A percentile compares a stretch with the other conserved stretches of the same genome.
These are phyloP conservation scores for Starmerella asiatica DNA, from an alignment of 805 yeast genomes.

Conservation along the genomic window DNA sequence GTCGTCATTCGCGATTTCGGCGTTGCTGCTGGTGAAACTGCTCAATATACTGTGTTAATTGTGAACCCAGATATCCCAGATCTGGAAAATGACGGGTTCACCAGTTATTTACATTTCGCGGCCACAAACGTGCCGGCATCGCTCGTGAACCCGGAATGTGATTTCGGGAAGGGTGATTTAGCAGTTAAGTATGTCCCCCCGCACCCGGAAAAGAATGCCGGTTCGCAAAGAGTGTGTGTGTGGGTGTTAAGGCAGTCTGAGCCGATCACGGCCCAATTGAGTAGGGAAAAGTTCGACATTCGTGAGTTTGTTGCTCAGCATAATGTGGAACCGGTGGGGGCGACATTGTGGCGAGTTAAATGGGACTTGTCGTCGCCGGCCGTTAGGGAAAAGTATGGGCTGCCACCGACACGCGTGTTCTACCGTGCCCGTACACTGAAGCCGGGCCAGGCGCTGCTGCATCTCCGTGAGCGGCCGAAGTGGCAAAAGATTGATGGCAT, in stretches of 20 bases:
- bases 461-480: slow-evolving; percentile 19
- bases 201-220: slow-evolving; percentile 76
- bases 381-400: slow-evolving; percentile 60
- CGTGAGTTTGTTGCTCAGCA: slow-evolving; percentile 48
- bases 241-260: slow-evolving; percentile 77
- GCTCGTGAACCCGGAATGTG: slow-evolving; percentile 44
- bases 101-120: slow-evolving; percentile 66
- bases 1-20: slow-evolving; percentile 65
- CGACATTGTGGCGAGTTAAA: slow-evolving; percentile 75
- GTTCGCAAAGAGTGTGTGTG: slow-evolving; percentile 65
- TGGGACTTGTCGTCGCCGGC: slow-evolving; percentile 57
- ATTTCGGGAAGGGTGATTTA: slow-evolving; percentile 28
- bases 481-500: slow-evolving; percentile 19
- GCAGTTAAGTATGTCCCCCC: slow-evolving; percentile 62
- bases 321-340: slow-evolving; percentile 67
- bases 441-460: slow-evolving; percentile 22
- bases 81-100: slow-evolving; percentile 48
- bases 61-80: slow-evolving; percentile 92
- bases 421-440: slow-evolving; percentile 23
- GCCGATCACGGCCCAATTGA: background rate
- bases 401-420: slow-evolving; percentile 61
- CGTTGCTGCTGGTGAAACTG: slow-evolving; percentile 26
- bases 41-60: slow-evolving; percentile 59
- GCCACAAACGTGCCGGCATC: slow-evolving; percentile 50
- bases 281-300: slow-evolving; percentile 52